Conservation (phyloP, 441 rosid species). For the Breynia disticha region DNA sequence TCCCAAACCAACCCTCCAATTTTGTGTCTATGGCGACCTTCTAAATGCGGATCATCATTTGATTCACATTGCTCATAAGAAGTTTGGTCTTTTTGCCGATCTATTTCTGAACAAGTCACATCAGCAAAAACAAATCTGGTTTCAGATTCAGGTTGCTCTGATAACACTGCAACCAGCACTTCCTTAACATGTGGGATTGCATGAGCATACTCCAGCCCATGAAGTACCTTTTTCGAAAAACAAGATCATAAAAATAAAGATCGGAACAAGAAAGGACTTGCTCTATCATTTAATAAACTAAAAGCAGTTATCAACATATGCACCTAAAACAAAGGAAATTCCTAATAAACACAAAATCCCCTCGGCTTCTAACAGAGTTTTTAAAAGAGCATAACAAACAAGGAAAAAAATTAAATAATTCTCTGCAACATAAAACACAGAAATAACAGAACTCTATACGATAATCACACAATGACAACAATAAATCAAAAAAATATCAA, state of each 20-base stretch:
- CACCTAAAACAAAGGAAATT: not conserved
- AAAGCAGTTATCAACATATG: not conserved
- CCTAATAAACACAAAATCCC: too few species aligned
- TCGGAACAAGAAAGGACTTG: not conserved
- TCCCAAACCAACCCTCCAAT: constrained; percentile 80
- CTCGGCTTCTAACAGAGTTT: too few species aligned
- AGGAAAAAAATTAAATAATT: not conserved
- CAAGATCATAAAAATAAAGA: constrained; percentile 5
- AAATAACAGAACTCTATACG: too few species aligned
- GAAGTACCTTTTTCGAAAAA: constrained; percentile 48
- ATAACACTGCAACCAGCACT: constrained; percentile 28
- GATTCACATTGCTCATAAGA: constrained; percentile 14
- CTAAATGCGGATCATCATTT: constrained; percentile 18
- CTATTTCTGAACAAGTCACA: constrained; percentile 38
- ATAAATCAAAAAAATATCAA: too few species aligned
- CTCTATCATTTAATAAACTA: constrained; percentile 1
- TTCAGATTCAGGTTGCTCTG: constrained; percentile 15
- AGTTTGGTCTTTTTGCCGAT: constrained; percentile 35
- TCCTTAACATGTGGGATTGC: constrained; percentile 43
- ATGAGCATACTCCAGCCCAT: constrained; percentile 76
- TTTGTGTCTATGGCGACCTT: constrained; percentile 25
- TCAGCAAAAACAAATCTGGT: constrained; percentile 37
- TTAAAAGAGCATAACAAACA: not conserved
- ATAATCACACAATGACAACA: too few species aligned
- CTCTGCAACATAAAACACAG: too few species aligned